Base-by-base conservation (phyloP, 2,329 filamentous ascomycete genomes). In the Fusarium hainanense region DNA sequence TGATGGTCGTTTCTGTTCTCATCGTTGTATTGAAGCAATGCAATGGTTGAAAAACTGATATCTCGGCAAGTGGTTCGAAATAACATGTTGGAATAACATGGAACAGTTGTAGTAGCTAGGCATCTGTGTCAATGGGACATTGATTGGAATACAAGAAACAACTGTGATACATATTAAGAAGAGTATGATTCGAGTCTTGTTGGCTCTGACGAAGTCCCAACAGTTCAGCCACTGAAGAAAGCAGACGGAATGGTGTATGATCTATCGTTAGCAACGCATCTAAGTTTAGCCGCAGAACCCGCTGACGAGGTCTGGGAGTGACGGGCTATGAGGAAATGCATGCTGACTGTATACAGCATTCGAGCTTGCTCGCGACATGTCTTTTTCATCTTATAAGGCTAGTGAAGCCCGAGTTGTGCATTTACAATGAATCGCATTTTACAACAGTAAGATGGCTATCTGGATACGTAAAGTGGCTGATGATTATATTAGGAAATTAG, bases 361-460 rank as follows among this genome's bases (percentile, higher is more conserved):
- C 30, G 20, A 44, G 43, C 67, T 43, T 23, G 51, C 20, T 48
- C 44, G 30, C 14, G 23, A 49, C 57, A 58, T 32, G 30, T 48
- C 34, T 18, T 54, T 27, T 34, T 30, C 23, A 55, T 20, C 23
- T 41, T 16, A n/a, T 41, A 63, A 58, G 68, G 59, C 37, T 46
- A 58, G 60, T 50, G 47, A 60, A 54, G 68, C 32, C 56, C 65
- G 47, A 28, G 10, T 32, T 5, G 12, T 48, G 42, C 49, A 59
- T 42, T 55, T 54, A 71, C 27, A 21, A 10, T 48, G 21, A 27
- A 37, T 66, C 32, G 46, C 44, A 48, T 61, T 58, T 70, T 54
- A 60, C 40, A 47, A n/a, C 18, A 48, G 42, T 27, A 55, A 63
- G 44, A 58, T 41, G 18, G 25, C 49, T 20, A 25, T 23, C 20